Evolutionary conservation across 768 basidiomycete species (phyloP), one percentile per base, ranked within the genome.

Genomic region (Sporobolomyces phaffii): DNA sequence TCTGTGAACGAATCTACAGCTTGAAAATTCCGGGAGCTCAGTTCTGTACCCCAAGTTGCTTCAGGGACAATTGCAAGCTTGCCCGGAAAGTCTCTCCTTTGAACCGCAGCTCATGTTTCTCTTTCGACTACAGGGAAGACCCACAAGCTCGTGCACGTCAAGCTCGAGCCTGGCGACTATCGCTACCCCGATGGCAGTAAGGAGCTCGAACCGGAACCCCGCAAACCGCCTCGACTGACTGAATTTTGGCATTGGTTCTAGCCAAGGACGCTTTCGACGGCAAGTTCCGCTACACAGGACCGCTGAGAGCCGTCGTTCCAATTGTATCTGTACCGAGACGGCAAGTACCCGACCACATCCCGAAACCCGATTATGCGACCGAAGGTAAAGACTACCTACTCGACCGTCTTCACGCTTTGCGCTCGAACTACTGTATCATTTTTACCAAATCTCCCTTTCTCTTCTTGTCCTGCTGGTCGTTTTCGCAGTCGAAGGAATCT

Each of bases 291-390:
- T 79, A 78, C 62, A 76, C 77, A 20, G 76, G 78, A 31, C 62
- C 75, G 5, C 40, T 78, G 14, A 70, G 76, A 24, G 74, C 78
- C 33, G 65, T 69, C 26, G 72, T 75, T 24, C 77, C 78, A 65
- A 56, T 84, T 77, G 87, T 91, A 73, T 90, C 90, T 0, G 89
- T 90, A 79, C 83, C 85, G 14, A 83, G 80, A 73, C 78, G 24
- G 31, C 75, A 75, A 10, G 85, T 99, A 4, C 96, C 94, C 10
- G 83, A 82, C 36, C 86, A 91, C 75, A 97, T 99, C 72, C 83
- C 82, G 15, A 81, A 85, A 62, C 96, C 96, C 7, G 96, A 98
- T 74, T 96, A 97, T 79, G 89, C 87, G 22, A 81, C 84, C 69
- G 80, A 85, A 72, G 83, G 88, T 89, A 29, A 34, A 24, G 41